Percentiles rank a stretch among this genome's conserved stretches.
Evolutionary conservation across 306 rosid genomes (phyloP).

Genomic region (Hylodesmum podocarpum): DNA sequence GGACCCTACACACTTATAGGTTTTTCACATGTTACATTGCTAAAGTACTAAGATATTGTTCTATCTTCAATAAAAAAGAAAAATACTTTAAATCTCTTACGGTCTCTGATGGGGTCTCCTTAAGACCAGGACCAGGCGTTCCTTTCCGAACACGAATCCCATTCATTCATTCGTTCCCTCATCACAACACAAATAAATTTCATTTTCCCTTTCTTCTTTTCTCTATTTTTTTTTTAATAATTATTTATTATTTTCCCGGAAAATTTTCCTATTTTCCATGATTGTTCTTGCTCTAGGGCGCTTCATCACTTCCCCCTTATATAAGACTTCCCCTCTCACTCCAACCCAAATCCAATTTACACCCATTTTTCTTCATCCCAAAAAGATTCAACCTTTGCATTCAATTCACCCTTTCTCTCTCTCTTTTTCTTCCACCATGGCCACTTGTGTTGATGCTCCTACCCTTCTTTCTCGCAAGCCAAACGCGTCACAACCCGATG

Average conservation of each 20-base stretch:
- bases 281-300: conserved; percentile 23
- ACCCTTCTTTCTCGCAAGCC: conserved; percentile 51
- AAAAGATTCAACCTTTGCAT: conserved; percentile 16
- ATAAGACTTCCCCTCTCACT: conserved; percentile 33
- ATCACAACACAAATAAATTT: background rate
- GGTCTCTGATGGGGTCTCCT: conserved; percentile 6
- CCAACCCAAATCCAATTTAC: conserved; percentile 25
- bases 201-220: background rate
- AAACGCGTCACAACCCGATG: conserved; percentile 39
- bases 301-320: conserved; percentile 25
- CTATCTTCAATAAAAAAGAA: background rate
- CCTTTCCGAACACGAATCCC: conserved; percentile 27
- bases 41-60: no score
- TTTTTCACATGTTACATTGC: no score
- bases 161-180: background rate
- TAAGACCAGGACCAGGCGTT: conserved; percentile 23
- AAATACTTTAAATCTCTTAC: background rate
- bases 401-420: background rate
- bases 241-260: background rate
- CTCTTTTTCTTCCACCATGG: conserved; percentile 41
- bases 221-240: background rate
- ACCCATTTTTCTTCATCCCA: conserved; percentile 10
- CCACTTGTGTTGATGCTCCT: conserved; percentile 54
- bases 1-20: background rate
- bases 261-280: conserved; percentile 42